These are phyloP conservation scores for Aspergillus saccharolyticus DNA, from an alignment of 495 filamentous ascomycete genomes.

Conservation along the genomic window DNA sequence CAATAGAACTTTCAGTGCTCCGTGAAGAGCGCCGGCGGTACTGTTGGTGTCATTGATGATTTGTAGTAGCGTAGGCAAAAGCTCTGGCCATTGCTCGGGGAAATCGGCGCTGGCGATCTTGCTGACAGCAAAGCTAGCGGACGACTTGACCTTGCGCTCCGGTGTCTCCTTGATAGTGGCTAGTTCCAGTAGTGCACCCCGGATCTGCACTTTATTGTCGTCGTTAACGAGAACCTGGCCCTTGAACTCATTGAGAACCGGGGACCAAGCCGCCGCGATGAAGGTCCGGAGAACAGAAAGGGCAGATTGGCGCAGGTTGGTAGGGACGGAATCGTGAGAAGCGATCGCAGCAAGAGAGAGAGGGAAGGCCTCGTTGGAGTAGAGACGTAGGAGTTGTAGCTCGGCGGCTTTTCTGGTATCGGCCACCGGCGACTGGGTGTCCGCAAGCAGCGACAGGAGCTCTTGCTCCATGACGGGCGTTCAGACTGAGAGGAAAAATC, in stretches of 20 bases:
- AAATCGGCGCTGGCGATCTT: conserved; percentile 94
- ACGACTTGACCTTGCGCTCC: conserved; percentile 78
- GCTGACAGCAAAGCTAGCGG: conserved; percentile 86
- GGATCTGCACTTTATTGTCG: conserved; percentile 65
- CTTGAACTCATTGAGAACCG: conserved; percentile 60
- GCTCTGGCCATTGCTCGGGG: conserved; percentile 84
- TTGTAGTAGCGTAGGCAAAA: conserved; percentile 74
- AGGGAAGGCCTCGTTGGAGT: conserved; percentile 65
- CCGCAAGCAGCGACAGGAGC: conserved; percentile 70
- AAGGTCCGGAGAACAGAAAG: conserved; percentile 75
- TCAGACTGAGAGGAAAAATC: conserved; percentile 1
- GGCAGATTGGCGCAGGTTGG: conserved; percentile 75
- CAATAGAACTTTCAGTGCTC: conserved; percentile 77
- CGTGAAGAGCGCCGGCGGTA: conserved; percentile 73
- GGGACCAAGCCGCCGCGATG: conserved; percentile 74
- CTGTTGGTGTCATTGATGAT: conserved; percentile 62
- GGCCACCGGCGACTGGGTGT: conserved; percentile 67
- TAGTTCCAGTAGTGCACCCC: conserved; percentile 64
- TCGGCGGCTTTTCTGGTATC: conserved; percentile 75
- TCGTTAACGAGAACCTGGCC: conserved; percentile 59
- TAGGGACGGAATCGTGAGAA: conserved; percentile 60
- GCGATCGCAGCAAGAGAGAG: conserved; percentile 73
- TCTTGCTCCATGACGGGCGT: conserved; percentile 69
- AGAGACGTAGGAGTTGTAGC: conserved; percentile 62
- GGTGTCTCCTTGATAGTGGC: conserved; percentile 63